Evolutionary conservation across 768 basidiomycete genomes (phyloP).

Genomic region (Tephrocybe sp.): DNA sequence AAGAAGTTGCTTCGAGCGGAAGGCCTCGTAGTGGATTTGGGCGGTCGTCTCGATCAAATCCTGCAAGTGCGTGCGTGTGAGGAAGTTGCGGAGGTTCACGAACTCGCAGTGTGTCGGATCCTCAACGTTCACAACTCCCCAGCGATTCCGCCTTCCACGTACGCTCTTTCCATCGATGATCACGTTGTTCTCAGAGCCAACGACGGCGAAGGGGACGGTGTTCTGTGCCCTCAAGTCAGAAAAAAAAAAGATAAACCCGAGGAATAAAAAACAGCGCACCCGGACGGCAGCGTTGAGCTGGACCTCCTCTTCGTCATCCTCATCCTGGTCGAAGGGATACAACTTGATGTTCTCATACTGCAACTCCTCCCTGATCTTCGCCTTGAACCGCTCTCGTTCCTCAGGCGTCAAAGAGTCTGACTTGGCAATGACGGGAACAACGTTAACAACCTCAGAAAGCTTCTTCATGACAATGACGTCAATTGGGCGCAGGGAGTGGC

Average conservation of each 20-base stretch:
- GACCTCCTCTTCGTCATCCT: slow-evolving; percentile 90
- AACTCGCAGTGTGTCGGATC: slow-evolving; percentile 98
- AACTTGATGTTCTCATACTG: slow-evolving; percentile 88
- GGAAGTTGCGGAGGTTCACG: slow-evolving; percentile 94
- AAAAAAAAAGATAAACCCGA: not conserved
- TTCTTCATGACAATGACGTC: slow-evolving; percentile 99
- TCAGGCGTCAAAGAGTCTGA: slow-evolving; percentile 91
- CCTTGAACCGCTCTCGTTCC: slow-evolving; percentile 91
- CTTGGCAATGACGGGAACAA: slow-evolving; percentile 99
- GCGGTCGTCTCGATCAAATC: slow-evolving; percentile 99
- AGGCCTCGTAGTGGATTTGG: slow-evolving; percentile 98
- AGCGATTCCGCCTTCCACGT: slow-evolving; percentile 94
- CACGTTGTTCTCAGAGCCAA: slow-evolving; percentile 95
- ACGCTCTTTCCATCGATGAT: slow-evolving; percentile 96
- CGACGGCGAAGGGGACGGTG: slow-evolving; percentile 95
- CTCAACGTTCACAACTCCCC: slow-evolving; percentile 98
- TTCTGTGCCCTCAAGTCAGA: slow-evolving; percentile 41
- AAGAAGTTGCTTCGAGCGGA: slow-evolving; percentile 96
- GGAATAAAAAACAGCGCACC: slow-evolving; percentile 40
- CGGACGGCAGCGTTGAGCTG: slow-evolving; percentile 88
- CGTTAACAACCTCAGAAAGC: slow-evolving; percentile 97
- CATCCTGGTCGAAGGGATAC: slow-evolving; percentile 97
- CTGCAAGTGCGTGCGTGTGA: slow-evolving; percentile 92
- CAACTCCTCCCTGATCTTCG: slow-evolving; percentile 93
- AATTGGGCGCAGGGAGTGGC: slow-evolving; percentile 92